Percentiles rank a stretch among this genome's conserved stretches.
phyloP scores from a whole-genome alignment of 148 eudicot genomes.

The Amaranthus cruentus region DNA sequence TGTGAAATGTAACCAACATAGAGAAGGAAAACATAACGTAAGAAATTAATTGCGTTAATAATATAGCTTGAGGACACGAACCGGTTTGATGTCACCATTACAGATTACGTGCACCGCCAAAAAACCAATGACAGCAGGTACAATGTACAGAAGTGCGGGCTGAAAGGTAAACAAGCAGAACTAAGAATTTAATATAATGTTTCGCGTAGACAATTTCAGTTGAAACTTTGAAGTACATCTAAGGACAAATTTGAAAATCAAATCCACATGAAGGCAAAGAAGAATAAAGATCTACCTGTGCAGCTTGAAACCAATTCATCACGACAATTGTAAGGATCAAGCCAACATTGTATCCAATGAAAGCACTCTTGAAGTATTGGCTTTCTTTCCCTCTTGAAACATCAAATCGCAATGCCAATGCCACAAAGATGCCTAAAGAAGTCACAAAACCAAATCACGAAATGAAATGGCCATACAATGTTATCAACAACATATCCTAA shows the following conservation, averaged over 20 bases:
- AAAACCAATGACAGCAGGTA: conserved; percentile 88
- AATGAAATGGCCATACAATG: not conserved
- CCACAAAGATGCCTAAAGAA: conserved; percentile 82
- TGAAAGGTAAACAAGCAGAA: conserved; percentile 30
- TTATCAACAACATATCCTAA: not conserved
- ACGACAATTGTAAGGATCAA: conserved; percentile 75
- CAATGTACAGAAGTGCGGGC: conserved; percentile 97
- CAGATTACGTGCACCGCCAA: conserved; percentile 79
- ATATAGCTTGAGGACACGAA: conserved; percentile 27
- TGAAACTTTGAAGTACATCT: not conserved
- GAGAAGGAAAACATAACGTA: not conserved
- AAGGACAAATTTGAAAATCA: not conserved
- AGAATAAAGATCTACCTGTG: conserved; percentile 53
- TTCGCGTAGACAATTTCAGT: not conserved
- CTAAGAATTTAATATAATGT: not conserved
- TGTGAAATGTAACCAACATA: too few relatives aligned
- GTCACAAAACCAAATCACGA: conserved; percentile 10
- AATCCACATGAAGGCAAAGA: not conserved
- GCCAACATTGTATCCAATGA: conserved; percentile 71
- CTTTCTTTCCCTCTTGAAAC: conserved; percentile 77
- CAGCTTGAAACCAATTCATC: conserved; percentile 99
- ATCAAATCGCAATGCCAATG: conserved; percentile 95
- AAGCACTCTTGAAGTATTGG: conserved; percentile 92
- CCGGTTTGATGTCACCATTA: conserved; percentile 91
- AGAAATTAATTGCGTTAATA: not conserved